These are phyloP conservation scores for Aspergillus pseudotamarii DNA, from an alignment of 2,329 filamentous ascomycete species.

Conservation along the genomic window DNA sequence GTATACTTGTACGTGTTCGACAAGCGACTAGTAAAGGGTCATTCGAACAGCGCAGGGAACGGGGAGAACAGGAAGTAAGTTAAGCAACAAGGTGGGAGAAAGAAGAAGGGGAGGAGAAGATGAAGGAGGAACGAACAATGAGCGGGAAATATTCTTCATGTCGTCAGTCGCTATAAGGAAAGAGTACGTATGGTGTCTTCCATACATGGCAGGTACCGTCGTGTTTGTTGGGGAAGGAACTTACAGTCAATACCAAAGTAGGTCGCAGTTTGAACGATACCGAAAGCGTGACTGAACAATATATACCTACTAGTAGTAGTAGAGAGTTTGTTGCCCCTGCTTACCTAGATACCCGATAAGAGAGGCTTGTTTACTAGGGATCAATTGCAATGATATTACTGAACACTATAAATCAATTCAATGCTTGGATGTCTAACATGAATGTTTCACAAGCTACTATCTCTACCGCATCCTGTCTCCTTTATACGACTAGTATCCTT, in stretches of 20 bases:
- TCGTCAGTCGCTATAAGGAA: neutral
- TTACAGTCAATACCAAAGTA: neutral
- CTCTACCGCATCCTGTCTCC: neutral
- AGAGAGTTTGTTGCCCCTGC: neutral
- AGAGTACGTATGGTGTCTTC: neutral
- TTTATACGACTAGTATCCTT: neutral
- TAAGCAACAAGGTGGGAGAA: neutral
- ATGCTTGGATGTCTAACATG: neutral
- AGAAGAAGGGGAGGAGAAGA: slow-evolving; percentile 3
- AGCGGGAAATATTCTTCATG: neutral
- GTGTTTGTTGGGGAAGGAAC: slow-evolving; percentile 5
- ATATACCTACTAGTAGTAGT: too few relatives aligned
- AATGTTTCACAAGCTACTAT: neutral
- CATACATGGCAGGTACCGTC: neutral
- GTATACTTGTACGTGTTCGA: neutral
- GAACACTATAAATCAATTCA: neutral
- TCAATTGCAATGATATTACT: neutral
- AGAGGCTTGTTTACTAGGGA: neutral
- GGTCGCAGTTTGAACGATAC: neutral
- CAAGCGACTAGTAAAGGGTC: neutral
- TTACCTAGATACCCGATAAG: neutral
- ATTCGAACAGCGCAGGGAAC: neutral
- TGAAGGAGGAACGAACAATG: neutral
- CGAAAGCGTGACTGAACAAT: neutral
- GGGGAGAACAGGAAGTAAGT: neutral